A percentile compares a stretch with the other conserved stretches of the same genome.
Conservation (phyloP, 192 early-diverging fungal species). For the Entomortierella chlamydospora region DNA sequence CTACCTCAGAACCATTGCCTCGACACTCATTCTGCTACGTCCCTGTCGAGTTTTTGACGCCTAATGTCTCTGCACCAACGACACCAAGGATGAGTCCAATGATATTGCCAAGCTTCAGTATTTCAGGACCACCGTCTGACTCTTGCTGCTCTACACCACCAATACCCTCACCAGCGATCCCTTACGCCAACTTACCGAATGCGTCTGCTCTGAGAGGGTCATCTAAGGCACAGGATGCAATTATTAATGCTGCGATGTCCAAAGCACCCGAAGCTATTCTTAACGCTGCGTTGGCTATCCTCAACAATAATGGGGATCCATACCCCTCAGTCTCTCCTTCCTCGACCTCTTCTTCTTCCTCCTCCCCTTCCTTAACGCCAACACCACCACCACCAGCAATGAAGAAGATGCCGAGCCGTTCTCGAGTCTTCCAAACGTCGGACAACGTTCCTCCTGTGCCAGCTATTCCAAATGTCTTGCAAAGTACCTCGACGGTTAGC, state of each 20-base stretch:
- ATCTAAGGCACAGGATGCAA: no score
- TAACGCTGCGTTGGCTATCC: neutral
- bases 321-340: no score
- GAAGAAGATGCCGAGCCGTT: neutral
- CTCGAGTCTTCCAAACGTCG: neutral
- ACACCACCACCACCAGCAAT: neutral
- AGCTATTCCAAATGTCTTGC: neutral
- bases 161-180: neutral
- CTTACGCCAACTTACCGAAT: neutral
- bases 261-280: neutral
- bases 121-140: neutral
- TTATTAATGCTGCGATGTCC: neutral
- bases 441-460: neutral
- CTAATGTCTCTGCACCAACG: neutral
- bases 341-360: no score
- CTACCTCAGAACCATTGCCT: neutral
- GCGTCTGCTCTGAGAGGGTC: no score
- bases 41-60: conserved; percentile 13
- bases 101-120: neutral
- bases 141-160: neutral
- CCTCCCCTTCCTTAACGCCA: no score
- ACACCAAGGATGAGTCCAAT: conserved; percentile 18
- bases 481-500: no score
- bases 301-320: neutral
- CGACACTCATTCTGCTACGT: conserved; percentile 14